Base-by-base conservation (phyloP, 306 rosid species). In the Morella rubra region DNA sequence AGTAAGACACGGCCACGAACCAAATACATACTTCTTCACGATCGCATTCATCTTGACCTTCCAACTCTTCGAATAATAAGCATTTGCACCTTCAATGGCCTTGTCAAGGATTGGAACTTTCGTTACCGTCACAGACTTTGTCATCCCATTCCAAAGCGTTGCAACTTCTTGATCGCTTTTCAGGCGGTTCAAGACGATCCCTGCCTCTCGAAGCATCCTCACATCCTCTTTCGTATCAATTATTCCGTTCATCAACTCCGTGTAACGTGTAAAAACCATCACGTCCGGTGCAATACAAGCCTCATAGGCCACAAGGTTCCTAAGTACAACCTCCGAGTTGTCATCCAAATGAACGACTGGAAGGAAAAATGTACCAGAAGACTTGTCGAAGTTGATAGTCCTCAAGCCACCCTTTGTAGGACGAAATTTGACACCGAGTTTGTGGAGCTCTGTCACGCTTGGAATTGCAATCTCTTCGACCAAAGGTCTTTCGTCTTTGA, bases 251-350 rank as follows among this genome's bases (percentile, higher is more conserved):
- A 75, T 75, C 45, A 75, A 20, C 13, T 75, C 73, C 0, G 73
- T 51, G 41, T 64, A 75, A 27, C 73, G 79, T 40, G 79, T 64
- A 5, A 65, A 52, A 32, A 40, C 6, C 79, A 64, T 62, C 7
- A 27, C 20, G 3, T 65, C 72, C 1, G 72, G 72, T 13, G 58
- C 79, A 19, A 51, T 59, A 41, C 58, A 65, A 6, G 79, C 73
- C 42, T 75, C 73, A 16, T 62, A 75, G 7, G 79, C 79, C 42
- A 75, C 79, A 5, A 75, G 55, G 50, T 76, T 76, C 44, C 73
- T 50, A 6, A 76, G 11, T 3, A 76, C 64, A 7, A 76, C 73
- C 19, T 76, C 79, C 5, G 73, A 64, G 32, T 76, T 65, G 11
- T 40, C 65, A 46, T 76, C 47, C 15, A 76, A 19, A 4, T 66